Percentiles rank a stretch among this genome's conserved stretches.
Evolutionary conservation across 192 early-diverging fungal genomes (phyloP).

Genomic region (Chytriomyces confervae): DNA sequence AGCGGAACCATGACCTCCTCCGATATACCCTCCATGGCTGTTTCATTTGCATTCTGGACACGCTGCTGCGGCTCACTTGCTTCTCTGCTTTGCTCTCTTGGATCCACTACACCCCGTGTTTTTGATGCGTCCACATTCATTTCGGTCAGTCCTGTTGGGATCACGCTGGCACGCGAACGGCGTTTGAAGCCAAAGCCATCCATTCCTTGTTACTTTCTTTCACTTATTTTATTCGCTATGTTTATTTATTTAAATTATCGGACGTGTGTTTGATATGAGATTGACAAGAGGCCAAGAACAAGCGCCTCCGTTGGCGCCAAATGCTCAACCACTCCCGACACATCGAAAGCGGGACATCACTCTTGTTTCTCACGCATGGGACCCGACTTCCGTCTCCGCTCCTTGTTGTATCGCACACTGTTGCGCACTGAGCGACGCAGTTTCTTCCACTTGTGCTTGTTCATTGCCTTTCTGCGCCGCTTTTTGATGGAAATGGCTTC

Average conservation of each 20-base stretch:
- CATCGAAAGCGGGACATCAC: slow-evolving; percentile 6
- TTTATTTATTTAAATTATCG: too few relatives aligned
- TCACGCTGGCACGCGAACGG: too few relatives aligned
- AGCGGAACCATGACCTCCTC: slow-evolving; percentile 22
- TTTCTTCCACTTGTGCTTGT: slow-evolving; percentile 97
- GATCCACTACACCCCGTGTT: too few relatives aligned
- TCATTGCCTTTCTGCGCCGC: slow-evolving; percentile 90
- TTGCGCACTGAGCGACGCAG: slow-evolving; percentile 53
- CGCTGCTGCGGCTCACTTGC: background rate
- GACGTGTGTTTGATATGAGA: too few relatives aligned
- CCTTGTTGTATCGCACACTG: slow-evolving; percentile 53
- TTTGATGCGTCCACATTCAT: too few relatives aligned
- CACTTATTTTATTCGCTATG: too few relatives aligned
- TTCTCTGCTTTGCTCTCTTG: background rate
- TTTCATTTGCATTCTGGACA: background rate
- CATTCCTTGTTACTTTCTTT: too few relatives aligned
- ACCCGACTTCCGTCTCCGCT: slow-evolving; percentile 47
- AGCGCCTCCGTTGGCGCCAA: too few relatives aligned
- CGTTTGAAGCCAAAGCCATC: too few relatives aligned
- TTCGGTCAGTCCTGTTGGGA: too few relatives aligned
- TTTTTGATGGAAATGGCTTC: slow-evolving; percentile 70
- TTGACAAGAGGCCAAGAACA: too few relatives aligned
- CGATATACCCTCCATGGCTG: background rate
- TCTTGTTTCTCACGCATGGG: slow-evolving; percentile 51
- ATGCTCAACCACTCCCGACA: background rate